Conservation (phyloP, 345 rosid genomes). For the Salix purpurea region DNA sequence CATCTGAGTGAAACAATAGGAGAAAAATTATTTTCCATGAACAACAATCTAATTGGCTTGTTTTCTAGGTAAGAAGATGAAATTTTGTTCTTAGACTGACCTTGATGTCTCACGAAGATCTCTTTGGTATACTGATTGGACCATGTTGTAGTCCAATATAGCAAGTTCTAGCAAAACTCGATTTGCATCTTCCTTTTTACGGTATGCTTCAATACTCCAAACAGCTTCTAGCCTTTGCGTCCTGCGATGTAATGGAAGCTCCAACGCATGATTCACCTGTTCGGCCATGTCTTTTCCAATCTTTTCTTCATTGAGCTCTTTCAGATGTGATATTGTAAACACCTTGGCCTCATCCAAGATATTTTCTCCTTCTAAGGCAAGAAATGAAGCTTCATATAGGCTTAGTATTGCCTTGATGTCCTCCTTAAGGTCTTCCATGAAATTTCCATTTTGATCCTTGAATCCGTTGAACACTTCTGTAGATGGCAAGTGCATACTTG, state of each 20-base stretch:
- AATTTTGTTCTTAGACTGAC: background rate
- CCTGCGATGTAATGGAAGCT: constrained; percentile 19
- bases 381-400: constrained; percentile 26
- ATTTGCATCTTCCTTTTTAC: constrained; percentile 3
- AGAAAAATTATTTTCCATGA: background rate
- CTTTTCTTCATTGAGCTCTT: background rate
- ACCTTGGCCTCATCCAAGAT: constrained; percentile 1
- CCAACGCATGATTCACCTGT: constrained; percentile 14
- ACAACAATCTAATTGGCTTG: background rate
- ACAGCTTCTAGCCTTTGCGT: constrained; percentile 6
- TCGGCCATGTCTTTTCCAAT: background rate
- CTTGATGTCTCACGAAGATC: constrained; percentile 19
- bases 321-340: background rate
- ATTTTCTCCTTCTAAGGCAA: background rate
- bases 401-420: constrained; percentile 23
- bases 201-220: constrained; percentile 19
- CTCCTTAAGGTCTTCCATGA: constrained; percentile 2
- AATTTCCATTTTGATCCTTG: constrained; percentile 20
- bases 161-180: constrained; percentile 18
- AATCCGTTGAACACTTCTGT: constrained; percentile 22
- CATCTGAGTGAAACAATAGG: constrained; percentile 8
- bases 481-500: background rate
- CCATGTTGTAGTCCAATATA: constrained; percentile 18
- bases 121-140: constrained; percentile 11
- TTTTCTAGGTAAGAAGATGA: background rate